Evolutionary conservation across 192 early-diverging fungal genomes (phyloP), one percentile per base, ranked within the genome.

Genomic region (Coemansia sp.): DNA sequence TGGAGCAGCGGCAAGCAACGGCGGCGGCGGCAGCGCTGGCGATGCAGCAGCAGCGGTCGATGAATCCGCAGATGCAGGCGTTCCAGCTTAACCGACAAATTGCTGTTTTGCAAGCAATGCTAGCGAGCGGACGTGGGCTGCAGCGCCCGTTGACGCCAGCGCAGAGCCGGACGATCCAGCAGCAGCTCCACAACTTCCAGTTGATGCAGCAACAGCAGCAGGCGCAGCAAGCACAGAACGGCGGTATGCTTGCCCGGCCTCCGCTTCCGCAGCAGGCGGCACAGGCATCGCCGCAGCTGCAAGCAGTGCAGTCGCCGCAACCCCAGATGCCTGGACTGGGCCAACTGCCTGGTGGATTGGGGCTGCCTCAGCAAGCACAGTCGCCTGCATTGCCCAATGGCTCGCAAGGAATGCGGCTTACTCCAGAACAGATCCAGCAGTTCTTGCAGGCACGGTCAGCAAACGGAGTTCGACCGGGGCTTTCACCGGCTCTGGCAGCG

Each of bases 361-460:
- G 60, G 32, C 68, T 61, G 16, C 61, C 57, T 9, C 68, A 66
- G 19, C 74, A 77, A 41, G 53, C 39, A 12, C 51, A 45, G 48
- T 56, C 51, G 54, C 62, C 58, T 10, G 58, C 29, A 16, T 51
- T 39, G 9, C 26, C 24, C 27, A 60, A 54, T 12, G 68, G 74
- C 3, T 49, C 74, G 11, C 62, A 61, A 0, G 68, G 69, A 2
- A 12, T 70, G 37, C 66, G 72, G 23, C 52, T 80, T 20, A 74
- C 77, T 13, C 77, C 60, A 1, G 77, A 80, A 27, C 77, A 80
- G 61, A 58, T 80, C 11, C 72, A 73, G 61, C 67, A 64, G 52
- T 63, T 80, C 1, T 26, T 80, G 35, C 77, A 80, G 59, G 71
- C 77, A 9, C 77, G 77, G n/a, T 71, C 71, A n/a, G 71, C 56